Evolutionary conservation across 2,329 filamentous ascomycete genomes (phyloP).

Genomic region (Pseudocercospora eumusae): DNA sequence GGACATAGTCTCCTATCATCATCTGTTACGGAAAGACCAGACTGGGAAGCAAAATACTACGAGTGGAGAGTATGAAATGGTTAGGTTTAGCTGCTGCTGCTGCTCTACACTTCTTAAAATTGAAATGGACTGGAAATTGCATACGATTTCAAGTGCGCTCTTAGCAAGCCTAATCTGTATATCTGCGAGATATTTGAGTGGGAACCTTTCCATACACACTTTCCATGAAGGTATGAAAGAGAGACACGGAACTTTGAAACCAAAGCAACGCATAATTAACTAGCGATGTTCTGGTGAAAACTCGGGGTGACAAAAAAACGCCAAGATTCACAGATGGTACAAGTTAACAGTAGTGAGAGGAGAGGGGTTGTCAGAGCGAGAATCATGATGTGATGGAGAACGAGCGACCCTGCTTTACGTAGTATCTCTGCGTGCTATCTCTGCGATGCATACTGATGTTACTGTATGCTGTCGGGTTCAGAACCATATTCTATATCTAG

Average conservation of each 20-base stretch:
- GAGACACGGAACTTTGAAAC: too few relatives aligned
- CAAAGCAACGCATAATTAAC: too few relatives aligned
- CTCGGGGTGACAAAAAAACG: too few relatives aligned
- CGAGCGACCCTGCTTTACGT: background rate
- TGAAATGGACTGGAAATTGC: slow-evolving; percentile 4
- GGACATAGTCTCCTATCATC: slow-evolving; percentile 9
- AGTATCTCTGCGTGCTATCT: background rate
- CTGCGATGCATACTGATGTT: background rate
- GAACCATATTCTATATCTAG: background rate
- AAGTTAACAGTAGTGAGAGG: background rate
- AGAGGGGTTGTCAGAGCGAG: background rate
- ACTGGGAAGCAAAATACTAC: background rate
- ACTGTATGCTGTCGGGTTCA: background rate
- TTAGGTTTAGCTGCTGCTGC: background rate
- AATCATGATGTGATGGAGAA: background rate
- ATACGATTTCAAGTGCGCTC: background rate
- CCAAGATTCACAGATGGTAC: background rate
- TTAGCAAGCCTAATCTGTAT: background rate
- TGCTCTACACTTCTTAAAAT: slow-evolving; percentile 3
- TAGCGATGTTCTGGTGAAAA: too few relatives aligned
- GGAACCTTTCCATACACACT: background rate
- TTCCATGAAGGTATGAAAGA: background rate
- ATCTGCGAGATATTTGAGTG: background rate
- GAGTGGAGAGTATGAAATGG: slow-evolving; percentile 6
- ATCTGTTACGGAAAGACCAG: slow-evolving; percentile 1